Percentiles rank a stretch among this genome's conserved stretches.
phyloP scores from a whole-genome alignment of 495 filamentous ascomycete species.

The Elasticomyces elasticus region DNA sequence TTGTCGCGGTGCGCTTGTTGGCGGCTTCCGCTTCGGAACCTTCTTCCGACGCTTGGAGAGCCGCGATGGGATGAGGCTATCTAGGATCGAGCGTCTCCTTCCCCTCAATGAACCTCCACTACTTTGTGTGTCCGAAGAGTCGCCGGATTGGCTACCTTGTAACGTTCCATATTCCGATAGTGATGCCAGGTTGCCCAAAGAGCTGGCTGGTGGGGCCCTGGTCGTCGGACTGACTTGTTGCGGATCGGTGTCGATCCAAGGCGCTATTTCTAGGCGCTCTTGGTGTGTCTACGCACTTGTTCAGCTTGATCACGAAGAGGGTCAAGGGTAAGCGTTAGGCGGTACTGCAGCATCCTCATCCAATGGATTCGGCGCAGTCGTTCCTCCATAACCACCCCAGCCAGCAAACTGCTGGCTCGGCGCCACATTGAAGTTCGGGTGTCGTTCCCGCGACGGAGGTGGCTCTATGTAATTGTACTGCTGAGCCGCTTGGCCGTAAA shows the following conservation, averaged over 20 bases:
- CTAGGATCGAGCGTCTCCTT: not conserved
- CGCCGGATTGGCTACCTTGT: not conserved
- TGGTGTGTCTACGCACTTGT: not conserved
- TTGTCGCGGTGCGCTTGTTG: not conserved
- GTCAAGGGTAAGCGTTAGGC: constrained; percentile 13
- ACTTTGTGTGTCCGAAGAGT: not conserved
- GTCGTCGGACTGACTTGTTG: not conserved
- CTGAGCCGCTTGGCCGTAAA: not conserved
- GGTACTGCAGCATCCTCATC: constrained; percentile 21
- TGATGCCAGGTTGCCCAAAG: not conserved
- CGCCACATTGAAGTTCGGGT: not conserved
- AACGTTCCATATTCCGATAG: not conserved
- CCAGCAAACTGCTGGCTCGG: constrained; percentile 17
- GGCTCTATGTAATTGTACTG: constrained; percentile 6
- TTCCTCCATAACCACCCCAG: constrained; percentile 16
- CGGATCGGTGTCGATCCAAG: not conserved
- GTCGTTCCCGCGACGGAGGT: not conserved
- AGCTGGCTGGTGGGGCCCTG: not conserved
- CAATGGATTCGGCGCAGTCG: constrained; percentile 6
- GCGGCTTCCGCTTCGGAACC: not conserved
- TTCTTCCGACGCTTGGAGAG: not conserved
- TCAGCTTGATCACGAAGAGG: constrained; percentile 1
- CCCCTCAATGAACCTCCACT: not conserved
- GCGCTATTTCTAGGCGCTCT: not conserved
- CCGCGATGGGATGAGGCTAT: not conserved